Base-by-base conservation (phyloP, 495 filamentous ascomycete genomes). In the Extremus antarcticus region DNA sequence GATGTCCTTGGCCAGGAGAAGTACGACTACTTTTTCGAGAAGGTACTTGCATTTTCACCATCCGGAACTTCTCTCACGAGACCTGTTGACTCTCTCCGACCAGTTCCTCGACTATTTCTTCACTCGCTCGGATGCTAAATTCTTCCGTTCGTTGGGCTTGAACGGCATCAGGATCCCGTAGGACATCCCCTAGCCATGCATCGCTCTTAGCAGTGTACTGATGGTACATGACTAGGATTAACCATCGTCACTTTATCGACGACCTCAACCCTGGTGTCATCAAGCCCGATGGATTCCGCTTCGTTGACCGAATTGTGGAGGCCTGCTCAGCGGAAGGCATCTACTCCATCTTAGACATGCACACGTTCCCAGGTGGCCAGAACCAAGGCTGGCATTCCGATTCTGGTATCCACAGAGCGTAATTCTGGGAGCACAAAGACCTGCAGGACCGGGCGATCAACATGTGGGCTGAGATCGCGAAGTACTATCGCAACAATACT, bases 351-450 rank as follows among this genome's bases (percentile, higher is more conserved):
- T 19, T 51, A 16, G 81, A 83, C 59, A 72, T 85, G 71, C 81
- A 84, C 61, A 73, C 81, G n/a, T 74, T 73, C 3, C 81, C 81
- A 4, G 80, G 82, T 2, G 79, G 80, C 4, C 81, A 85, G 59
- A 83, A 83, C 57, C 74, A 71, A 25, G 81, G 80, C 57, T 84
- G 82, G 82, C 81, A 85, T 62, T 75, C 71, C 1, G 82, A 85
- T 56, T 73, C 73, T 38, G 70, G 70, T 10, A 71, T 74, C 35
- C 66, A 71, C 57, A 69, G 78, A 50, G 79, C 81, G 2, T 68
- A 73, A 8, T 84, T 85, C 65, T 84, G 81, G 81, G 74, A 81
- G 3, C 78, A 78, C 61, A 78, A 75, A 56, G 76, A 80, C 47
- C 73, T 78, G 50, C 81, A 84, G 58, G 78, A 84, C 59, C 69